Base-by-base conservation (phyloP, 2,329 filamentous ascomycete species). In the Thelonectria rubi region DNA sequence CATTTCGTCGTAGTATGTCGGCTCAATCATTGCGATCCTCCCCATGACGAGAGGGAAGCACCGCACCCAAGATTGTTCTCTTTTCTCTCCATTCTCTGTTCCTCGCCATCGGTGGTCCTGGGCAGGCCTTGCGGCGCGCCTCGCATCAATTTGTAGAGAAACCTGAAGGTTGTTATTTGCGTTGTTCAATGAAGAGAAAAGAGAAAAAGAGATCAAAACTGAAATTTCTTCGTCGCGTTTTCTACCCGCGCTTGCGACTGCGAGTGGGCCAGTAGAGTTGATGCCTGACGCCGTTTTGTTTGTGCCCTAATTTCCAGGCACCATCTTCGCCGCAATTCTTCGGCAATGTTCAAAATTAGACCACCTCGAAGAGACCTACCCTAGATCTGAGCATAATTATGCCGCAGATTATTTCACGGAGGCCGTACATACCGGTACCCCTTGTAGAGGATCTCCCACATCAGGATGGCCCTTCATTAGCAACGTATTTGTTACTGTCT, bases 11-110 rank as follows among this genome's bases (percentile, higher is more conserved):
- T 60, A 64, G 46, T 55, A 83, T 84, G 82, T 84, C 79, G 82
- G 82, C 71, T 84, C 82, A 84, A 84, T 84, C 82, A 84, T 84
- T 84, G 82, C 82, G 82, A 80, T 84, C 82, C 82, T 82, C 77
- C 81, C 77, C 82, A 84, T 75, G 70, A 43, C 21, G 73, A 75
- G 73, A 77, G 80, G 76, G 77, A 78, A 84, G 79, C 82, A 84
- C 81, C 82, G 82, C 82, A 84, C 82, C 82, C 82, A 84, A 84
- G 82, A 84, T 83, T 83, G 82, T 80, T 79, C 82, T 81, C 72
- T 76, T 82, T 80, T 65, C 74, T 84, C 82, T 84, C 78, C 82
- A 80, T 84, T 80, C 79, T 82, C 72, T 77, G 75, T 76, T 78
- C 75, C 80, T 77, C 76, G 71, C 73, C 75, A 78, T 81, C 69